Conservation (phyloP, 345 rosid species). For the Salix viminalis region DNA sequence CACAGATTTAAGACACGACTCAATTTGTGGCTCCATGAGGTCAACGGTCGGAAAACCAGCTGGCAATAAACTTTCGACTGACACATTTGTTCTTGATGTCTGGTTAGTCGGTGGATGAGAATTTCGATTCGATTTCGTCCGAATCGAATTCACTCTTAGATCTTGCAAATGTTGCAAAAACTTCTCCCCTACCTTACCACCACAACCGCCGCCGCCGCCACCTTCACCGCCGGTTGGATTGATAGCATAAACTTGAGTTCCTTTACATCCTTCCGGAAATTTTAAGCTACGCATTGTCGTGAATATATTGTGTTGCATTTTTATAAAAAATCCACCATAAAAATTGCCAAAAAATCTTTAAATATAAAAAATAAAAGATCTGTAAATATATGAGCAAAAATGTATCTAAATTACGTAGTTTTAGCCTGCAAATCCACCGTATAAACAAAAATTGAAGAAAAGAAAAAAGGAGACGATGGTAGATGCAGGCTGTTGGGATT, state of each 20-base stretch:
- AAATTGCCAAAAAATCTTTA: background rate
- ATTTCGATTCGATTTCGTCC: constrained; percentile 47
- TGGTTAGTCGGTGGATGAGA: constrained; percentile 24
- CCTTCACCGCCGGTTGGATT: constrained; percentile 38
- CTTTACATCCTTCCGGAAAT: constrained; percentile 76
- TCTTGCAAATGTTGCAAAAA: constrained; percentile 68
- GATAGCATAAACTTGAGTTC: constrained; percentile 59
- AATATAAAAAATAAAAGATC: constrained; percentile 9
- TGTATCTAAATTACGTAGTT: background rate
- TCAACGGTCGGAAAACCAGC: constrained; percentile 69
- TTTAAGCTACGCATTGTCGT: constrained; percentile 85
- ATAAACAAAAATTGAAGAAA: background rate
- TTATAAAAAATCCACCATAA: background rate
- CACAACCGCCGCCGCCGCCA: constrained; percentile 25
- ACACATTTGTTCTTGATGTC: constrained; percentile 11
- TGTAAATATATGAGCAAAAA: background rate
- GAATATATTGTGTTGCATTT: constrained; percentile 80
- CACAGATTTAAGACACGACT: constrained; percentile 55
- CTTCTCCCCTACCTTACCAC: constrained; percentile 62
- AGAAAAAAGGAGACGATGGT: constrained; percentile 10
- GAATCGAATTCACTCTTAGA: constrained; percentile 51
- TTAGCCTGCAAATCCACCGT: constrained; percentile 41
- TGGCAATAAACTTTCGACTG: constrained; percentile 54
- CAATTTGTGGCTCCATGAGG: constrained; percentile 72
- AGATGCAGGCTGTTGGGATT: constrained; percentile 28